Percentiles rank a stretch among this genome's conserved stretches.
Conservation (phyloP, 192 early-diverging fungal species). For the Podila horticola region DNA sequence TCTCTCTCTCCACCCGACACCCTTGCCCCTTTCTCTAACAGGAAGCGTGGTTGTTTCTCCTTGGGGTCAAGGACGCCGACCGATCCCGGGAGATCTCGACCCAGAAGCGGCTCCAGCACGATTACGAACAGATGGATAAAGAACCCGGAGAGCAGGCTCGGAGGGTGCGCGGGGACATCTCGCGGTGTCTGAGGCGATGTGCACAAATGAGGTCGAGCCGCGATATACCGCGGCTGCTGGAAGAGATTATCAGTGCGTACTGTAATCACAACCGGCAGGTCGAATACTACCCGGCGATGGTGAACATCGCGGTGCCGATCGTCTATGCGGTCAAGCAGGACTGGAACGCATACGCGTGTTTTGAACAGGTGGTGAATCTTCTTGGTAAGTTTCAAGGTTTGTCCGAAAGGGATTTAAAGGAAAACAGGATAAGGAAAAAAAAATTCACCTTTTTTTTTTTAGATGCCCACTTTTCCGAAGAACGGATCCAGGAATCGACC, state of each 20-base stretch:
- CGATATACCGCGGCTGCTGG: slow-evolving; percentile 62
- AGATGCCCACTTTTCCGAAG: slow-evolving; percentile 74
- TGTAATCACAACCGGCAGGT: slow-evolving; percentile 77
- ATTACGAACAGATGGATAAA: slow-evolving; percentile 68
- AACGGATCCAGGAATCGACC: slow-evolving; percentile 78
- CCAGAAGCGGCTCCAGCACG: slow-evolving; percentile 20
- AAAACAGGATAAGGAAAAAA: slow-evolving; percentile 1
- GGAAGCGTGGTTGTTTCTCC: slow-evolving; percentile 35
- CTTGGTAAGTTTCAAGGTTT: no score
- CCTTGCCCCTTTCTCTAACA: not conserved
- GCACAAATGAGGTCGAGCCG: slow-evolving; percentile 13
- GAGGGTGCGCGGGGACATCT: slow-evolving; percentile 81
- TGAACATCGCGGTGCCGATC: slow-evolving; percentile 81
- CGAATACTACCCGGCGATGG: slow-evolving; percentile 79
- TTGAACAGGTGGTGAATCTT: slow-evolving; percentile 75
- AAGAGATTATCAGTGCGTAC: slow-evolving; percentile 86
- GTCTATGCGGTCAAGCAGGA: slow-evolving; percentile 76
- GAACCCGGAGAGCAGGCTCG: slow-evolving; percentile 67
- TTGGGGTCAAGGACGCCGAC: slow-evolving; percentile 23
- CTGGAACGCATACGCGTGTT: slow-evolving; percentile 82
- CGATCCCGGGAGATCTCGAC: slow-evolving; percentile 33
- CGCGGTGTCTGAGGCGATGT: slow-evolving; percentile 63
- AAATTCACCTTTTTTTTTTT: not conserved
- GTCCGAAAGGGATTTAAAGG: not conserved
- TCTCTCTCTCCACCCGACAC: not conserved